These are phyloP conservation scores for Neoarthrinium moseri DNA, from an alignment of 2,329 filamentous ascomycete species.

Conservation along the genomic window DNA sequence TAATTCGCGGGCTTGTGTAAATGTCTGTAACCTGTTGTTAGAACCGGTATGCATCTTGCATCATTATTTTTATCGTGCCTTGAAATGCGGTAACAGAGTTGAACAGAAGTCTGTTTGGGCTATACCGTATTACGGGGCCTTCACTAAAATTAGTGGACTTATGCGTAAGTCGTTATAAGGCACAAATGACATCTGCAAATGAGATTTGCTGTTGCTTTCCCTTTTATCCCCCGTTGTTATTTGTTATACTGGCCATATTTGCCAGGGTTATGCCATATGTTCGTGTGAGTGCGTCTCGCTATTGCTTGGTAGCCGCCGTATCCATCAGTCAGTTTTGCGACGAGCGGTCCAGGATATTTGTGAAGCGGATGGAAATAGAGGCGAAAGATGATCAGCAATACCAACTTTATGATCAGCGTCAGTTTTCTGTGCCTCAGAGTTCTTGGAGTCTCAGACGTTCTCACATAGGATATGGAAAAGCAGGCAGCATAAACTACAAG, in stretches of 20 bases:
- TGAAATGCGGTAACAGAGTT: slow-evolving; percentile 15
- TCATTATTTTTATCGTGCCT: background rate
- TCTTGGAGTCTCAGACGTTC: background rate
- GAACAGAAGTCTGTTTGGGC: slow-evolving; percentile 19
- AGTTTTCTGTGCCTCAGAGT: background rate
- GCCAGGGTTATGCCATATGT: background rate
- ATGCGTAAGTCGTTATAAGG: background rate
- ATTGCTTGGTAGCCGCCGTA: background rate
- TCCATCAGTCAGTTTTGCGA: slow-evolving; percentile 2
- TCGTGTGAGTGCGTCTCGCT: background rate
- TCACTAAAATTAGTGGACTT: background rate
- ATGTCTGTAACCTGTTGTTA: slow-evolving; percentile 17
- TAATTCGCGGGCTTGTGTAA: slow-evolving; percentile 15
- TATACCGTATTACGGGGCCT: slow-evolving; percentile 16
- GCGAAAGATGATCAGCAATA: background rate
- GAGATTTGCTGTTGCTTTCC: too few relatives aligned
- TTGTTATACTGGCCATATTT: slow-evolving; percentile 5
- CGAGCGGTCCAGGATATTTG: slow-evolving; percentile 2
- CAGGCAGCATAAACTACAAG: background rate
- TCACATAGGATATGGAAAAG: background rate
- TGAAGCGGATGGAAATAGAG: background rate
- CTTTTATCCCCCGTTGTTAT: background rate
- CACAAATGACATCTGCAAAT: too few relatives aligned
- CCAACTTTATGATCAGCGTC: background rate
- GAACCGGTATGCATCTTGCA: background rate